phyloP scores from a whole-genome alignment of 768 basidiomycete species.

The Tulasnella calospora region DNA sequence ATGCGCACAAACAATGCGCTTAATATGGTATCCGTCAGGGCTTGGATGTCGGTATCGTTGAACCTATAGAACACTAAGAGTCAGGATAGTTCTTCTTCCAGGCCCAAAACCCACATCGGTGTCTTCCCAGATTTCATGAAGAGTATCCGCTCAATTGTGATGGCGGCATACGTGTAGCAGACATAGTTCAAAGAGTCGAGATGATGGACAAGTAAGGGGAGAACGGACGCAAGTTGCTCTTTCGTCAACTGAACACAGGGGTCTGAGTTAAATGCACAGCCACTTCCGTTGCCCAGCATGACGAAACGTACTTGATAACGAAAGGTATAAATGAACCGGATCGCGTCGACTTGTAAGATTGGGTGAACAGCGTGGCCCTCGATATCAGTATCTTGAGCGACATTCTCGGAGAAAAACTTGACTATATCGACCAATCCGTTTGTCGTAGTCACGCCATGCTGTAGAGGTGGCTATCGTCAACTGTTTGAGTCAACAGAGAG shows the following conservation, averaged over 20 bases:
- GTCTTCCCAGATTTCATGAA: constrained; percentile 78
- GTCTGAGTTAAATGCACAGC: neutral
- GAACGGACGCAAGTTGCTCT: constrained; percentile 82
- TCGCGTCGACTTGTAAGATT: constrained; percentile 92
- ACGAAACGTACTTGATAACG: constrained; percentile 70
- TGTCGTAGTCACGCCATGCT: constrained; percentile 91
- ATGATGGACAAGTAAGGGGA: constrained; percentile 80
- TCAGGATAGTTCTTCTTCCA: neutral
- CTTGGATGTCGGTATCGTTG: constrained; percentile 78
- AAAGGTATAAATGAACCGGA: constrained; percentile 91
- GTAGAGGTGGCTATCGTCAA: neutral
- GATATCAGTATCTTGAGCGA: constrained; percentile 80
- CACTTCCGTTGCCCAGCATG: neutral
- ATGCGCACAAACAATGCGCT: constrained; percentile 72
- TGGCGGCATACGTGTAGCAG: constrained; percentile 92
- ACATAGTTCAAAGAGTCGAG: constrained; percentile 83
- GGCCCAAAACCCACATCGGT: constrained; percentile 54
- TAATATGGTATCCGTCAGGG: constrained; percentile 69
- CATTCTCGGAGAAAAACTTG: constrained; percentile 89
- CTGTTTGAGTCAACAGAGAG: neutral
- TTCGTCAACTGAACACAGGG: constrained; percentile 66
- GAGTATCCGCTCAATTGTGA: constrained; percentile 93
- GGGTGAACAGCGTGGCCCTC: constrained; percentile 66
- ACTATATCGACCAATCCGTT: constrained; percentile 91
- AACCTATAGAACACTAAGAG: constrained; percentile 54